Evolutionary conservation across 2,329 filamentous ascomycete species (phyloP).

Genomic region (Colletotrichum aenigma): DNA sequence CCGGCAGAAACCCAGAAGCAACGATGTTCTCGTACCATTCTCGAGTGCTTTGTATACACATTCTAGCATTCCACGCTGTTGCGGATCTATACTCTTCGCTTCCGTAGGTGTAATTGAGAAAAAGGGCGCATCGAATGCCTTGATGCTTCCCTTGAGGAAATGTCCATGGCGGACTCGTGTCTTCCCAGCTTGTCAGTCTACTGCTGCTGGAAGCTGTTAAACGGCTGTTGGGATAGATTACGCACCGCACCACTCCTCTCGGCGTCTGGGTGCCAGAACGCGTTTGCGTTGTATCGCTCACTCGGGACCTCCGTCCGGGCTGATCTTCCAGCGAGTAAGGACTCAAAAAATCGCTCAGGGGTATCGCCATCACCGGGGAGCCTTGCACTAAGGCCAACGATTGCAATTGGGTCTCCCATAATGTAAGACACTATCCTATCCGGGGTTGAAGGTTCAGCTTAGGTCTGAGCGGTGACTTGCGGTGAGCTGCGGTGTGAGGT

Average conservation of each 20-base stretch:
- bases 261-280: constrained; percentile 32
- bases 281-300: constrained; percentile 32
- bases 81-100: constrained; percentile 33
- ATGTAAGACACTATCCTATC: neutral
- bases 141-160: constrained; percentile 29
- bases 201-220: neutral
- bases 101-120: constrained; percentile 33
- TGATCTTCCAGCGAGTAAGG: constrained; percentile 35
- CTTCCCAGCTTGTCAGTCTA: neutral
- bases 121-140: constrained; percentile 26
- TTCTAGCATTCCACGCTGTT: constrained; percentile 35
- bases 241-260: constrained; percentile 28
- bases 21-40: constrained; percentile 5
- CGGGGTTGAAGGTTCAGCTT: neutral
- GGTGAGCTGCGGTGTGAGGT: constrained; percentile 3
- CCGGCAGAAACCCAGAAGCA: no score
- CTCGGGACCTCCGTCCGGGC: constrained; percentile 27
- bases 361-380: constrained; percentile 46
- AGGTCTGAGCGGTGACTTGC: constrained; percentile 1
- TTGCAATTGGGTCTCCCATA: constrained; percentile 43
- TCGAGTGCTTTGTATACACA: constrained; percentile 37
- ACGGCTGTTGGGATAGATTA: neutral
- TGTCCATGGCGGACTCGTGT: constrained; percentile 27
- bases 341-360: constrained; percentile 47
- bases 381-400: constrained; percentile 52